Evolutionary conservation across 2,329 filamentous ascomycete species (phyloP), one percentile per base, ranked within the genome.

Genomic region (Colletotrichum coccodes): DNA sequence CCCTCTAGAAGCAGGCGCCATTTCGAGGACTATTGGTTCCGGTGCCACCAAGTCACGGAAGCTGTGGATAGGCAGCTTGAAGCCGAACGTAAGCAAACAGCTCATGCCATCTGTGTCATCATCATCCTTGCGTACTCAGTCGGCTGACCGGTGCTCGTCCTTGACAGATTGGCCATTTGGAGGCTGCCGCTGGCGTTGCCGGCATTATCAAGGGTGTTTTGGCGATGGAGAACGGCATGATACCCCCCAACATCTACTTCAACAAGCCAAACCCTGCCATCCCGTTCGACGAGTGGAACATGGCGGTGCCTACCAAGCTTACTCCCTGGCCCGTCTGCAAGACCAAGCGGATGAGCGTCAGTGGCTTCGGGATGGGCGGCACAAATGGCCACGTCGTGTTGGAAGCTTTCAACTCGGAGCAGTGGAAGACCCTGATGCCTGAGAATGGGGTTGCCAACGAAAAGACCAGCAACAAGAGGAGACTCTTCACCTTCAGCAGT

Each of bases 91-190:
- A 34, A 34, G 49, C 23, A 26, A 36, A 36, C 34, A n/a, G n/a
- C n/a, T n/a, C n/a, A n/a, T n/a, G n/a, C n/a, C n/a, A n/a, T n/a
- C n/a, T n/a, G n/a, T 36, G 34, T 36, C 14, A 36, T 36, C 34
- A 36, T 36, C 34, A 36, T 14, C 14, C 23, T 49, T 26, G 8
- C 18, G 7, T 21, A 9, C 18, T n/a, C 40, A 44, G 40, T 44
- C 21, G 7, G 18, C n/a, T 11, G 18, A 44, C 40, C 8, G 9
- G 11, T 21, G n/a, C n/a, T 23, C 12, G 3, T 7, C n/a, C 16
- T 11, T 52, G 36, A 8, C 47, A 58, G 71, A 42, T 62, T 2
- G 60, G 60, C 11, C 60, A 63, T 9, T 23, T 47, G 3, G 60
- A 63, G 18, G 28, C 18, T 11, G 38, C 36, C 3, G 16, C 36